Conservation (phyloP, 352 stramenopile genomes). For the Globisporangium viniferum region DNA sequence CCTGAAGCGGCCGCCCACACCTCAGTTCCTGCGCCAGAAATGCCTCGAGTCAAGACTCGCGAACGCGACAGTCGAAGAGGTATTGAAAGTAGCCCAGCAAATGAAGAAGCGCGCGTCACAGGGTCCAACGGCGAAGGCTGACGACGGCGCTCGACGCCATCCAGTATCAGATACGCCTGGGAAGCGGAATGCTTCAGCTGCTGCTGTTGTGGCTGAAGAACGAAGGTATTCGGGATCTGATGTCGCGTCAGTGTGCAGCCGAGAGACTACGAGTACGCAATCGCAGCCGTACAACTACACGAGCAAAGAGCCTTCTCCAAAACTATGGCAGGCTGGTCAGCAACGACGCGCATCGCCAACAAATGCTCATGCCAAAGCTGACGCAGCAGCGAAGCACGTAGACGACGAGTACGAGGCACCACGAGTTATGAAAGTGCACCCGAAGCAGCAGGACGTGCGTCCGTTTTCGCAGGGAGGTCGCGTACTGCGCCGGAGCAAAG, state of each 20-base stretch:
- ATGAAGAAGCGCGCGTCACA: conserved; percentile 38
- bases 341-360: neutral
- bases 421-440: conserved; percentile 47
- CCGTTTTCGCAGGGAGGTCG: conserved; percentile 47
- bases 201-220: conserved; percentile 8
- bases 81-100: conserved; percentile 10
- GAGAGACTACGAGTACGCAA: conserved; percentile 8
- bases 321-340: conserved; percentile 13
- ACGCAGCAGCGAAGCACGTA: conserved; percentile 15
- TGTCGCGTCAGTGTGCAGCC: conserved; percentile 13
- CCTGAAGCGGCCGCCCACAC: conserved; percentile 51
- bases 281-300: neutral
- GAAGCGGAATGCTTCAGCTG: conserved; percentile 1
- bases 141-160: conserved; percentile 9
- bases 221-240: conserved; percentile 45
- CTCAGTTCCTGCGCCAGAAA: conserved; percentile 64
- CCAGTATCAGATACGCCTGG: conserved; percentile 2
- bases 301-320: neutral
- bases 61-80: conserved; percentile 14
- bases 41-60: conserved; percentile 54
- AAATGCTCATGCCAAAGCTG: neutral
- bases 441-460: conserved; percentile 56
- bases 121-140: conserved; percentile 6
- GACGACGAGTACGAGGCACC: conserved; percentile 25
- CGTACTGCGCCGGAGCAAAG: conserved; percentile 48